Evolutionary conservation across 352 stramenopile species (phyloP).

Genomic region (Phytopythium cucurbitacearum): DNA sequence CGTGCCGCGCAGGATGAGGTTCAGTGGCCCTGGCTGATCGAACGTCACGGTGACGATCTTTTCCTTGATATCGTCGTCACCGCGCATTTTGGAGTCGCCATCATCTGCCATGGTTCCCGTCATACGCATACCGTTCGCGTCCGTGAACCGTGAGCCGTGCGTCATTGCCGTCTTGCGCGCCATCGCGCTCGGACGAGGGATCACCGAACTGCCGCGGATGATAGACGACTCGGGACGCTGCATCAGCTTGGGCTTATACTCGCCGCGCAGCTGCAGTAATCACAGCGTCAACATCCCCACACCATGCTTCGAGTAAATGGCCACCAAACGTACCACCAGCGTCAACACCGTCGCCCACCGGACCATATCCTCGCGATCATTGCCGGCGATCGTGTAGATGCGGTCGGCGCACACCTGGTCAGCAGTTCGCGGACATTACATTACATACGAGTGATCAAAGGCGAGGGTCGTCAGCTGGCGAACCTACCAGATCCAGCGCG

Average conservation of each 20-base stretch:
- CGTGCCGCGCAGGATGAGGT: conserved; percentile 73
- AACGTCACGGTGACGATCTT: conserved; percentile 89
- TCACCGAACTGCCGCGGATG: conserved; percentile 82
- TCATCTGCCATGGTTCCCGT: conserved; percentile 45
- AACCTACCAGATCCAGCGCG: conserved; percentile 68
- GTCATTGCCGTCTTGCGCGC: conserved; percentile 68
- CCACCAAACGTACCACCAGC: conserved; percentile 47
- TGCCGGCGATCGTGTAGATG: conserved; percentile 86
- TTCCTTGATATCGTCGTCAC: conserved; percentile 75
- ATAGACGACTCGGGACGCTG: conserved; percentile 78
- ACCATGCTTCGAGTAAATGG: not conserved
- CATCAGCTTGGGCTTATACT: conserved; percentile 90
- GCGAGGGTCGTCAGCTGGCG: not conserved
- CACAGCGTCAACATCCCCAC: not conserved
- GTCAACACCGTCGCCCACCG: conserved; percentile 86
- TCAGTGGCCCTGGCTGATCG: conserved; percentile 63
- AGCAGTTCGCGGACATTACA: conserved; percentile 8
- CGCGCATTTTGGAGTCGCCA: conserved; percentile 37
- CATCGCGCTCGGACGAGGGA: conserved; percentile 62
- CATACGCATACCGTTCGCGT: conserved; percentile 77
- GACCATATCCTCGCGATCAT: conserved; percentile 86
- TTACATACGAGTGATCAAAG: not conserved
- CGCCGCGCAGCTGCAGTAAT: conserved; percentile 49
- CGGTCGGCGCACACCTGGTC: conserved; percentile 74
- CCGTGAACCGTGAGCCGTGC: conserved; percentile 67